Evolutionary conservation across 352 stramenopile genomes (phyloP), one percentile per base, ranked within the genome.

Genomic region (Phytophthora crassamura): DNA sequence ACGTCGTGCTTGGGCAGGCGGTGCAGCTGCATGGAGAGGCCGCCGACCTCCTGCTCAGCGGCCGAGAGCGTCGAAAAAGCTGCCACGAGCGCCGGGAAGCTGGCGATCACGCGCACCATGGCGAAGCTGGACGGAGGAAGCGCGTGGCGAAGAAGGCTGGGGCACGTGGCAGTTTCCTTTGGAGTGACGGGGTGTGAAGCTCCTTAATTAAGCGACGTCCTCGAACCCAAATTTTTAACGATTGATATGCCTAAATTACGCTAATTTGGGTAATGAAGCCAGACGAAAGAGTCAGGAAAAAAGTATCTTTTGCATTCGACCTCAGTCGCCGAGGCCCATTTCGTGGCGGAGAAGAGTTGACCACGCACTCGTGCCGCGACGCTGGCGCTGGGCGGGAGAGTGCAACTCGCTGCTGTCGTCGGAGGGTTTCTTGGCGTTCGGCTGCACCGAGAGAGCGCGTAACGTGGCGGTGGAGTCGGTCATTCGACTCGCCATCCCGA

Each of bases 21-120:
- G 40, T 86, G 72, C 33, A 86, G 64, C 64, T 84, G 50, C 65
- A 86, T 62, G 28, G 64, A 69, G 56, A 83, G 60, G 32, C 66
- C 61, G 47, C 66, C 61, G 47, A 50, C 32, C 25, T 54, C 39
- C 33, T 55, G 60, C 12, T 59, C 46, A 5, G 40, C 12, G 5
- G 22, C 7, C 8, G 42, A 48, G 38, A 63, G 25, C 43, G 43
- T 40, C 38, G 55, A 52, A 7, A 38, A 14, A 8, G 30, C 46
- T 15, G 59, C 40, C 25, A 76, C 16, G 49, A 72, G 38, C 52
- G 50, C 61, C 30, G 49, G 49, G 22, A 53, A 47, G 5, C 64
- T 38, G 25, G 18, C 63, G 18, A 70, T 47, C 36, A 73, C 53
- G 54, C 45, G 67, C 36, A 70, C 57, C 67, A 79, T 78, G 20